Base-by-base conservation (phyloP, 495 filamentous ascomycete genomes). In the Aspergillus saccharolyticus region DNA sequence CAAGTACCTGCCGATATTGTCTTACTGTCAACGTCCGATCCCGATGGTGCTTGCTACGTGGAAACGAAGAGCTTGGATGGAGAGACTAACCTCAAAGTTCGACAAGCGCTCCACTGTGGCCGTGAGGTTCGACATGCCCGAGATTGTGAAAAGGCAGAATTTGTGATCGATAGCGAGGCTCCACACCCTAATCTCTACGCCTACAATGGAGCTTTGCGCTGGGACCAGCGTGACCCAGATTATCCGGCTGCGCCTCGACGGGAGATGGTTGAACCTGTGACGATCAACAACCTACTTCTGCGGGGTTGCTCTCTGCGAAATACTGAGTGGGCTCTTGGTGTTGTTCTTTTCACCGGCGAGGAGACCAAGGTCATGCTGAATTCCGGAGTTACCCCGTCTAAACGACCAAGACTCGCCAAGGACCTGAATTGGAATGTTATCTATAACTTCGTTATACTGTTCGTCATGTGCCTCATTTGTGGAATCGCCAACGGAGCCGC, bases 351-450 rank as follows among this genome's bases (percentile, higher is more conserved):
- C 77, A 99, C 95, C 21, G 95, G 95, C 42, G 86, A 89, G 63
- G 95, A 99, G 64, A 96, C 95, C 19, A 99, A 97, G 76, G 97
- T 97, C 70, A 99, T 99, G 95, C 87, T 97, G 74, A 99, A 99
- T 69, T 87, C 95, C 12, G 95, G 95, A 53, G 89, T 90, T 47
- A 97, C 95, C n/a, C 95, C 95, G 9, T 95, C 85, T 61, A 99
- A 99, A 74, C 87, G 93, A 59, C 83, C 95, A 44, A 84, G 89
- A 48, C 91, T 99, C 66, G 87, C 90, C 39, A 88, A 88, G 61
- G 91, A 96, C 66, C 77, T 99, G 46, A 97, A 97, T 72, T 95
- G 91, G 85, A 94, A 96, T 71, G 94, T 99, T 68, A 84, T 97
- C 58, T 91, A 91, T 81, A 99, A 99, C 74, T 97, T 99, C 69